Evolutionary conservation across 805 yeast species (phyloP).

Genomic region (Starmera quercuum): DNA sequence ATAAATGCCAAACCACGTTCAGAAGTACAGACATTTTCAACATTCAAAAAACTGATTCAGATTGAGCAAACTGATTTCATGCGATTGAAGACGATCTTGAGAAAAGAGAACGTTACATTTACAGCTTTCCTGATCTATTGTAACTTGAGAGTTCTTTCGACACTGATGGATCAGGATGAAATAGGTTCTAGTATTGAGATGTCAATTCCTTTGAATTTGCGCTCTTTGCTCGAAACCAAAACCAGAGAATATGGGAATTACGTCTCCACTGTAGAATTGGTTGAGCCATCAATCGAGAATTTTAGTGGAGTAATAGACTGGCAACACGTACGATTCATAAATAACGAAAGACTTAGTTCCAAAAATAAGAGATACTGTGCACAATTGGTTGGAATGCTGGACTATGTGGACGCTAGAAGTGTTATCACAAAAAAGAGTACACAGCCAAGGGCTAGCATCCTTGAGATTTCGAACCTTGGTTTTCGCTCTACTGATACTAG

Average conservation of each 20-base stretch:
- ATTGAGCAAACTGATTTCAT: not conserved
- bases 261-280: conserved; percentile 1
- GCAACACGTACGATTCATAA: conserved; percentile 4
- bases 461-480: conserved; percentile 7
- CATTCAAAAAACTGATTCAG: conserved; percentile 3
- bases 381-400: conserved; percentile 5
- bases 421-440: not conserved
- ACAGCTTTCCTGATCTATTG: conserved; percentile 2
- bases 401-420: not conserved
- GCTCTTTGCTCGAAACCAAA: conserved; percentile 1
- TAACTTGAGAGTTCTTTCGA: conserved; percentile 1
- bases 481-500: not conserved
- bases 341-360: not conserved
- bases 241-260: conserved; percentile 3
- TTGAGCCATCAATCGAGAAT: not conserved
- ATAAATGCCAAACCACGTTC: not conserved
- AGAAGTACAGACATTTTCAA: not conserved
- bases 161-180: not conserved
- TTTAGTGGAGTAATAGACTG: conserved; percentile 1
- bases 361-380: conserved; percentile 1
- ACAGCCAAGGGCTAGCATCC: conserved; percentile 1
- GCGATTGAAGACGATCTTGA: not conserved
- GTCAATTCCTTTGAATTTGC: conserved; percentile 5
- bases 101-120: conserved; percentile 3
- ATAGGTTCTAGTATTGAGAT: not conserved